A percentile compares a stretch with the other conserved stretches of the same genome.
phyloP scores from a whole-genome alignment of 2,329 filamentous ascomycete genomes.

The Neocucurbitaria cava region DNA sequence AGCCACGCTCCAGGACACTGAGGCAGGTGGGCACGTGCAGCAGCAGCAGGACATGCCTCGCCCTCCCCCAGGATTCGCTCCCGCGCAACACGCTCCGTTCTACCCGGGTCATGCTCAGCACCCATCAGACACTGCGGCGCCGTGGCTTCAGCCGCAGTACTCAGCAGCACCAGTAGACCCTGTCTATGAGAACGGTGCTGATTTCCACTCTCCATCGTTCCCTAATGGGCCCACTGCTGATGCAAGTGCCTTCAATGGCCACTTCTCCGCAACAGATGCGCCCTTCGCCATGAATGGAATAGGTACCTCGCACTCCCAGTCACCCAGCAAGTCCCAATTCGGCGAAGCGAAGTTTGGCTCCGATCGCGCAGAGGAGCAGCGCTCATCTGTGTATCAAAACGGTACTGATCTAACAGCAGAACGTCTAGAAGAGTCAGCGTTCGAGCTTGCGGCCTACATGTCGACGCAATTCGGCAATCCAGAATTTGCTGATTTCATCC shows the following conservation, averaged over 20 bases:
- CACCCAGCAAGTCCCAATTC: conserved; percentile 41
- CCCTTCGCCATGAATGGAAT: conserved; percentile 32
- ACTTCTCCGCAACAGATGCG: conserved; percentile 24
- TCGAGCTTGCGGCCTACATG: conserved; percentile 43
- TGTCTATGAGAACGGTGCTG: conserved; percentile 31
- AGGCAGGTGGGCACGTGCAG: conserved; percentile 18
- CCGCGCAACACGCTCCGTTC: conserved; percentile 40
- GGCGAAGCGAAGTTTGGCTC: conserved; percentile 27
- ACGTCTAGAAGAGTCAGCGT: conserved; percentile 32
- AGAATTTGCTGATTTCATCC: conserved; percentile 46
- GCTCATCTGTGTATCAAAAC: conserved; percentile 26
- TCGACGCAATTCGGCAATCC: conserved; percentile 43
- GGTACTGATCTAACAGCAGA: conserved; percentile 16
- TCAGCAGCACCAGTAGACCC: conserved; percentile 35
- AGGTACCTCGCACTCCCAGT: conserved; percentile 40
- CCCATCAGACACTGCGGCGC: conserved; percentile 41
- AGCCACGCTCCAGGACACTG: conserved; percentile 40
- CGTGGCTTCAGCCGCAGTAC: conserved; percentile 41
- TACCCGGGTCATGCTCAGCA: conserved; percentile 44
- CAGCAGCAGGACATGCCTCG: conserved; percentile 34
- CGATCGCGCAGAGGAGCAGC: conserved; percentile 30
- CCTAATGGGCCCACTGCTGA: conserved; percentile 23
- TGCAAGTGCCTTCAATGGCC: conserved; percentile 24
- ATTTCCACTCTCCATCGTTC: conserved; percentile 30
- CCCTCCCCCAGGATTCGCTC: conserved; percentile 42